Evolutionary conservation across 2,329 filamentous ascomycete genomes (phyloP).

Genomic region (Alternaria rosae): DNA sequence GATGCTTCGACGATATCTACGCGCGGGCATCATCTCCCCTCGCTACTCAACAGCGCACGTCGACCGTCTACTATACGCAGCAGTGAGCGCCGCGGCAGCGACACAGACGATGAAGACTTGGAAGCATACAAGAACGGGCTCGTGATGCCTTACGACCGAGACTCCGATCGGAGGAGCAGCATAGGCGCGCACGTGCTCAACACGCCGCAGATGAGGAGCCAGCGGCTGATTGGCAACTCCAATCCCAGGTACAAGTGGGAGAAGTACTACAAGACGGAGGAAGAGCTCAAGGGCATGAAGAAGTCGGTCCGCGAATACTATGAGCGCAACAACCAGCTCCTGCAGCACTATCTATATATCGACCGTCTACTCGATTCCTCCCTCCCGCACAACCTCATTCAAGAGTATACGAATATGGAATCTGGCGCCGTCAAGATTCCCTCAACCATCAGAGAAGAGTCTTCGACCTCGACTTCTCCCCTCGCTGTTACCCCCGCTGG

Average conservation of each 20-base stretch:
- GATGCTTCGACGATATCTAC: constrained; percentile 51
- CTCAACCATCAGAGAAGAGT: constrained; percentile 78
- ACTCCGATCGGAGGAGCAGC: constrained; percentile 51
- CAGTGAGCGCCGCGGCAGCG: constrained; percentile 39
- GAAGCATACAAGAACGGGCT: constrained; percentile 38
- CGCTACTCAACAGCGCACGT: constrained; percentile 33
- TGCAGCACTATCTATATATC: constrained; percentile 93
- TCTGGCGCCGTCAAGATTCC: constrained; percentile 69
- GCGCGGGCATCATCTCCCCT: constrained; percentile 54
- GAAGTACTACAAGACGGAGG: constrained; percentile 82
- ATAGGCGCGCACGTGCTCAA: constrained; percentile 54
- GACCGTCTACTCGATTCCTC: constrained; percentile 89
- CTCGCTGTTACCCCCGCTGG: constrained; percentile 21
- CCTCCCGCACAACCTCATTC: constrained; percentile 88
- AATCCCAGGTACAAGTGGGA: constrained; percentile 88
- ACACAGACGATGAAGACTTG: constrained; percentile 42
- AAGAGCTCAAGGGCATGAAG: constrained; percentile 74
- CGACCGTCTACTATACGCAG: constrained; percentile 43
- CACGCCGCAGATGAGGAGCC: constrained; percentile 76
- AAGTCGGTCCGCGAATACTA: constrained; percentile 85
- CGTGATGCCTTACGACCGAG: constrained; percentile 44
- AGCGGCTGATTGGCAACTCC: constrained; percentile 85
- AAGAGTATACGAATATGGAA: constrained; percentile 79
- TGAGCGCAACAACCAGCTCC: constrained; percentile 83
- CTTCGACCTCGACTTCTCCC: constrained; percentile 37